Base-by-base conservation (phyloP, 2,329 filamentous ascomycete species). In the Talaromyces sp. region DNA sequence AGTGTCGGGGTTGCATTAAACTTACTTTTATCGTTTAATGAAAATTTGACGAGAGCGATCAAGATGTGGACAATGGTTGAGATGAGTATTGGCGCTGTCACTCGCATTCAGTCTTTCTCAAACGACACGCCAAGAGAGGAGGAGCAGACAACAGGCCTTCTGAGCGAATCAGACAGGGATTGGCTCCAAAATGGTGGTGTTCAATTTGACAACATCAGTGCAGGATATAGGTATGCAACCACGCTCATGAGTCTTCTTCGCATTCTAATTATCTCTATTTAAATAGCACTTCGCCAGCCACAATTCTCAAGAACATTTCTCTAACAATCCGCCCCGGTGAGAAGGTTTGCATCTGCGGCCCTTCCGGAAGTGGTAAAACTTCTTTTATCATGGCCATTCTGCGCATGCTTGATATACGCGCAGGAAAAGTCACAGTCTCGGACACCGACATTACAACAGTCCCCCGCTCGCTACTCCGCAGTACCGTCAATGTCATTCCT, bases 31-130 rank as follows among this genome's bases (percentile, higher is more conserved):
- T 70, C 77, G 28, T 83, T 86, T 69, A 83, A 80, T 53, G 75
- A 80, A 52, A 78, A 74, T 57, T 74, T 85, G 61, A 81, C 80
- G 57, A 69, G 79, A 7, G 69, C 83, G 17, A 75, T 84, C 9
- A 75, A 75, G 27, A 79, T 76, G 57, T 87, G 83, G 83, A 86
- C 84, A 0, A 77, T 77, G 53, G 71, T 87, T 11, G 85, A 87
- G 64, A 86, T 83, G 0, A 79, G 80, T 39, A 79, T 87, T 52
- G 84, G 84, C 7, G 83, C 83, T 8, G 78, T 87, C 3, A 75
- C 80, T 4, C 77, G 85, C 25, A 77, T 86, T 62, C 82, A 81
- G 67, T 75, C 77, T n/a, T 85, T 85, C 64, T 76, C 75, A 0
- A 72, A 74, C 4, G 75, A 73, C 33, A 77, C 78, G 0, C 66